These are phyloP conservation scores for Claviceps maximensis DNA, from an alignment of 2,329 filamentous ascomycete species.

Conservation along the genomic window DNA sequence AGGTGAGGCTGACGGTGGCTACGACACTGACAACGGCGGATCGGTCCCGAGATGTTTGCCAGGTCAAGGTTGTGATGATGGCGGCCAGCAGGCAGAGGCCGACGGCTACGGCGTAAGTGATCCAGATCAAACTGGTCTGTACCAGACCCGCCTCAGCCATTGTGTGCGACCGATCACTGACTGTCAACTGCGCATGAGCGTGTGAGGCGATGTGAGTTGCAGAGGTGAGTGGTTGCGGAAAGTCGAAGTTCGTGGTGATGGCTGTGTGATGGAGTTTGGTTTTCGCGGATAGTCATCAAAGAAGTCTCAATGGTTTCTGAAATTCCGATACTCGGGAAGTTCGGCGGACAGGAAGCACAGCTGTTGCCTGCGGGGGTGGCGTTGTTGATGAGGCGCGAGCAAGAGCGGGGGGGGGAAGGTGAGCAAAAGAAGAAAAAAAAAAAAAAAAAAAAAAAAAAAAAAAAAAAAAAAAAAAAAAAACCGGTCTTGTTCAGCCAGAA, in stretches of 20 bases:
- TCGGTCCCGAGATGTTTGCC: constrained; percentile 79
- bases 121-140: constrained; percentile 87
- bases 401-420: no score
- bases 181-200: constrained; percentile 1
- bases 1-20: constrained; percentile 74
- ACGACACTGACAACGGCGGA: constrained; percentile 70
- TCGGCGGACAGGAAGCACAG: neutral
- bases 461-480: neutral
- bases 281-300: neutral
- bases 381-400: neutral
- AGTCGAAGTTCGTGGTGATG: neutral
- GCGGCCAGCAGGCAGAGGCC: constrained; percentile 63
- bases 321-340: neutral
- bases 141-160: constrained; percentile 47
- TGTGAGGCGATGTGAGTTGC: neutral
- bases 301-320: neutral
- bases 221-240: neutral
- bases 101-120: constrained; percentile 76
- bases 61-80: constrained; percentile 77
- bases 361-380: no score
- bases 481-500: neutral
- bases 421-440: neutral
- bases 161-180: constrained; percentile 3
- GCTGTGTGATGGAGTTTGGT: no score
- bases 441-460: neutral